These are phyloP conservation scores for Aspergillus campestris DNA, from an alignment of 495 filamentous ascomycete species.

Conservation along the genomic window DNA sequence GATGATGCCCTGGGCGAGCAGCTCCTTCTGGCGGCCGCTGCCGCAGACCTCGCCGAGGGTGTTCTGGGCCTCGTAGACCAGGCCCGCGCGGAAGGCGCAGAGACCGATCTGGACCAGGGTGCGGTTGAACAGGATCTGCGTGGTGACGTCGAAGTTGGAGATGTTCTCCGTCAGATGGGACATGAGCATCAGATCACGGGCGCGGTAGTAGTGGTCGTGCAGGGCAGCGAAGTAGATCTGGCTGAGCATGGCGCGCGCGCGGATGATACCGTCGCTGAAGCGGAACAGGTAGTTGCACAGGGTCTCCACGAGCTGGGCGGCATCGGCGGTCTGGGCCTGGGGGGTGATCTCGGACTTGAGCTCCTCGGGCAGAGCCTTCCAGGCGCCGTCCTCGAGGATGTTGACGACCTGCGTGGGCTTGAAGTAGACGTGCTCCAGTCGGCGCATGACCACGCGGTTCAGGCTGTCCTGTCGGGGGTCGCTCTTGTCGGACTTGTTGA, in stretches of 20 bases:
- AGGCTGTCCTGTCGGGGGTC: conserved; percentile 70
- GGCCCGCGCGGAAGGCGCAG: conserved; percentile 92
- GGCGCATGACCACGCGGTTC: conserved; percentile 87
- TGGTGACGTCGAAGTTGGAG: conserved; percentile 86
- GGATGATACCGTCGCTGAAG: conserved; percentile 89
- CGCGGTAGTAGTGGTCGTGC: conserved; percentile 94
- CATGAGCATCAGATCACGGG: conserved; percentile 98
- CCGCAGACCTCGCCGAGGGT: conserved; percentile 97
- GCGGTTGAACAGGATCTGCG: conserved; percentile 97
- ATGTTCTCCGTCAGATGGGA: conserved; percentile 98
- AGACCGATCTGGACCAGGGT: conserved; percentile 96
- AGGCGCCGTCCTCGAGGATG: conserved; percentile 84
- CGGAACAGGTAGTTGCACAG: conserved; percentile 92
- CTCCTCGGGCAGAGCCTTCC: conserved; percentile 66
- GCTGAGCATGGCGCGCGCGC: conserved; percentile 93
- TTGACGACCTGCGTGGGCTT: conserved; percentile 92
- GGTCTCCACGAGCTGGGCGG: conserved; percentile 66
- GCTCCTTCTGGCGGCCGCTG: conserved; percentile 92
- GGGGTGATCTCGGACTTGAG: conserved; percentile 77
- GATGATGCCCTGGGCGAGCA: conserved; percentile 95
- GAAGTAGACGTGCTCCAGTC: conserved; percentile 97
- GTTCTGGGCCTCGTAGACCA: conserved; percentile 95
- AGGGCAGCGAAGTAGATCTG: conserved; percentile 97
- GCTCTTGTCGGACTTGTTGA: conserved; percentile 60
- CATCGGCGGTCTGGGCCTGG: conserved; percentile 52